These are phyloP conservation scores for Closterium sp. DNA, from an alignment of 139 green algal genomes.

Conservation along the genomic window DNA sequence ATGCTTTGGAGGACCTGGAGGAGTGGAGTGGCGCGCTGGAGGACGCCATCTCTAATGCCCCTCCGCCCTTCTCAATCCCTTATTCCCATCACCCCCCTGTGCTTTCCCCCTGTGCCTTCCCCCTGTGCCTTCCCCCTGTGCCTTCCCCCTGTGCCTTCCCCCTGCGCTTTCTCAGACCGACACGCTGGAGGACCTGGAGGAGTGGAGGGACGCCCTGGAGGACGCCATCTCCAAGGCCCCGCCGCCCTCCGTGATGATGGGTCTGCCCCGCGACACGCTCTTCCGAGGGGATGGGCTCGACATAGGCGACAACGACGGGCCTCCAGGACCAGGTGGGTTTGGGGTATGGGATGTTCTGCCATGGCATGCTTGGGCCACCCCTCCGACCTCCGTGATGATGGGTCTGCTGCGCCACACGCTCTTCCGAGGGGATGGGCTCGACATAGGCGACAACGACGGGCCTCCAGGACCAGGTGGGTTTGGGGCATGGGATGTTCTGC, in stretches of 20 bases:
- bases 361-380: not conserved
- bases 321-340: not conserved
- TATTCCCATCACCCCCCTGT: no score
- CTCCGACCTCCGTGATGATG: not conserved
- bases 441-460: not conserved
- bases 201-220: conserved; percentile 37
- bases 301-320: not conserved
- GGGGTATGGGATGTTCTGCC: no score
- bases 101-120: no score
- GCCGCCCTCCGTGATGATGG: not conserved
- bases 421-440: not conserved
- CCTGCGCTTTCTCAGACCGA: conserved; percentile 43
- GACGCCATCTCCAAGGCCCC: conserved; percentile 17
- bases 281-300: not conserved
- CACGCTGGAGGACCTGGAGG: conserved; percentile 36
- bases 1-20: conserved; percentile 35
- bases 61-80: conserved; percentile 5
- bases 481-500: no score
- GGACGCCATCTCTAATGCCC: conserved; percentile 11
- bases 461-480: no score
- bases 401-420: not conserved
- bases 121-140: no score
- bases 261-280: not conserved
- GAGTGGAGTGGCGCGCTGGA: conserved; percentile 29
- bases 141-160: no score